Base-by-base conservation (phyloP, 306 rosid genomes). In the Cucurbita argyrosperma region DNA sequence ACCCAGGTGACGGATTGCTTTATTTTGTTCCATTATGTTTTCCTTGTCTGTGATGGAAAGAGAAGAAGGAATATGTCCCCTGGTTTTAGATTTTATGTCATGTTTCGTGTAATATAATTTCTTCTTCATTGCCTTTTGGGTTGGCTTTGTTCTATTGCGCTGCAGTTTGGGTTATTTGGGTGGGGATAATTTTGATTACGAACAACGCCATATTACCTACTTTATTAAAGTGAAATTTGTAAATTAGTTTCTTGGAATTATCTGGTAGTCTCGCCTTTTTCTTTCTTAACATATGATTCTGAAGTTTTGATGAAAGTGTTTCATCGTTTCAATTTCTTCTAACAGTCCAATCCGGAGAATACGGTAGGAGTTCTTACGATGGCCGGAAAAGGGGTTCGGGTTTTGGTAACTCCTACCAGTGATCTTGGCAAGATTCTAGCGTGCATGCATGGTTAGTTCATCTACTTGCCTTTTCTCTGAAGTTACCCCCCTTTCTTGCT, bases 351-450 rank as follows among this genome's bases (percentile, higher is more conserved):
- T 82, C 97, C 97, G 16, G 94, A 92, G 84, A 92, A 89, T 64
- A 92, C 97, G 6, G 97, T 89, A 26, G 97, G 97, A 79, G 87
- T 92, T 82, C 90, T 92, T 76, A 92, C 96, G 5, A 92, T 92
- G 97, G 97, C 96, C 0, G 97, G 93, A 35, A 91, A 91, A 80
- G 96, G 97, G 13, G 89, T 91, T 77, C 90, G 96, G 0, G 97
- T 92, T 76, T 85, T 92, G 87, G 96, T 88, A 26, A 92, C 94
- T 71, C 97, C 97, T 71, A 92, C 97, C 4, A 88, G 85, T 82
- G 97, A 92, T 83, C 90, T 92, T 80, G 94, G 96, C 77, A 92
- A 92, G 85, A 92, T 92, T 63, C 79, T 92, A n/a, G 96, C 90
- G 3, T 92, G 97, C 80, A 92, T 85, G 96, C 97, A 92, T 43